Conservation (phyloP, 257 asterid genomes). For the Capsicum baccatum region DNA sequence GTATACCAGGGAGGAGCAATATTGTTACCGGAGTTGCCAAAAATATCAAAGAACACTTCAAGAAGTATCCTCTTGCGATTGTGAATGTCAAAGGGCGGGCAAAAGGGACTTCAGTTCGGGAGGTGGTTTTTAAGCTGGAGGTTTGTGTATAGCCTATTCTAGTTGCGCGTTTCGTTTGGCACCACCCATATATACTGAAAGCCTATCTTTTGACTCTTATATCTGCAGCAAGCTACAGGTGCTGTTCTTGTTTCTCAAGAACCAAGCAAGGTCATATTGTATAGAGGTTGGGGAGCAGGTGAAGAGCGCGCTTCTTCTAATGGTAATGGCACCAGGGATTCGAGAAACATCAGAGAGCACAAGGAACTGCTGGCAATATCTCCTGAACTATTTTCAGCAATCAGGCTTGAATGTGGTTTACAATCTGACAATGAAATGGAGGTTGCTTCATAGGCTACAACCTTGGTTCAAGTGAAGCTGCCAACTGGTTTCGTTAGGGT, state of each 20-base stretch:
- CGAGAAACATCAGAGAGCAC: slow-evolving; percentile 31
- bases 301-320: slow-evolving; percentile 38
- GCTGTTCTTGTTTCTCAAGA: slow-evolving; percentile 90
- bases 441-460: slow-evolving; percentile 23
- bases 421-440: slow-evolving; percentile 34
- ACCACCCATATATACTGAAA: neutral
- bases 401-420: slow-evolving; percentile 83
- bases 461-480: neutral
- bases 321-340: slow-evolving; percentile 27
- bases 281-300: slow-evolving; percentile 83
- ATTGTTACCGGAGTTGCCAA: slow-evolving; percentile 68
- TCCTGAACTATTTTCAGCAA: slow-evolving; percentile 85
- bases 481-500: neutral
- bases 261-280: slow-evolving; percentile 93
- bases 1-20: slow-evolving; percentile 78
- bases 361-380: slow-evolving; percentile 47
- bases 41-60: slow-evolving; percentile 68
- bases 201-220: neutral
- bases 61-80: slow-evolving; percentile 83
- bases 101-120: slow-evolving; percentile 86
- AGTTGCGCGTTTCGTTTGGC: neutral
- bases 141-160: slow-evolving; percentile 41
- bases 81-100: slow-evolving; percentile 96
- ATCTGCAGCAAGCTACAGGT: slow-evolving; percentile 85
- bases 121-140: slow-evolving; percentile 84